phyloP scores from a whole-genome alignment of 2,329 filamentous ascomycete species.

The Cercospora citrullina region DNA sequence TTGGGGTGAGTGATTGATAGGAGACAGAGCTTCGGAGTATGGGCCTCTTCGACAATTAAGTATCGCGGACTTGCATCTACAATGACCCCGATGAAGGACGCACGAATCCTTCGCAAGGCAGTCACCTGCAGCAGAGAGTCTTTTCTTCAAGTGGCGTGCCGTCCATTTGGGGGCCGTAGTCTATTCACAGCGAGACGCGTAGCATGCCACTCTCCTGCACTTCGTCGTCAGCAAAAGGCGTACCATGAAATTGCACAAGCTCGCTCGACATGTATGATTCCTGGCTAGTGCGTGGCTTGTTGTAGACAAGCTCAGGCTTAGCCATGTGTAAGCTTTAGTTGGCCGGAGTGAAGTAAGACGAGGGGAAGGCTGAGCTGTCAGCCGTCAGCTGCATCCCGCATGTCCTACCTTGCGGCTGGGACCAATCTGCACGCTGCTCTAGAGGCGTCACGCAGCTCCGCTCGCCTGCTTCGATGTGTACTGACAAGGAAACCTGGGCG shows the following conservation, averaged over 20 bases:
- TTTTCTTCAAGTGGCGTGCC: not conserved
- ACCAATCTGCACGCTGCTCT: not conserved
- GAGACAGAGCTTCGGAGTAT: not conserved
- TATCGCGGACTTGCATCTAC: not conserved
- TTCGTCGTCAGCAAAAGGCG: not conserved
- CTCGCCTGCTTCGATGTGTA: not conserved
- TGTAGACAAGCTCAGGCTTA: conserved; percentile 1
- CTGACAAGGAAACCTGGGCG: not conserved
- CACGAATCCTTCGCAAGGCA: not conserved
- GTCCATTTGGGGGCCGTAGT: not conserved
- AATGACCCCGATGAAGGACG: not conserved
- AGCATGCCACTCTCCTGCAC: not conserved
- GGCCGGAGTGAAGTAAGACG: not conserved
- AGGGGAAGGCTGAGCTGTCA: not conserved
- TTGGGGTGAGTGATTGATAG: not conserved
- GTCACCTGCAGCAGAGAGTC: not conserved
- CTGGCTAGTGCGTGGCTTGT: not conserved
- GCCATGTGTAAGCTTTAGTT: not conserved
- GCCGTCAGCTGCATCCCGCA: not conserved
- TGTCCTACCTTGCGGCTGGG: not conserved
- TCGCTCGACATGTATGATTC: not conserved
- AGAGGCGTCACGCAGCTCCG: not conserved
- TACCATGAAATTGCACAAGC: not conserved
- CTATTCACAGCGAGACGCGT: not conserved
- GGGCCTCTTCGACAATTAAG: not conserved